These are phyloP conservation scores for Margaritispora aquatica DNA, from an alignment of 495 filamentous ascomycete genomes.

Conservation along the genomic window DNA sequence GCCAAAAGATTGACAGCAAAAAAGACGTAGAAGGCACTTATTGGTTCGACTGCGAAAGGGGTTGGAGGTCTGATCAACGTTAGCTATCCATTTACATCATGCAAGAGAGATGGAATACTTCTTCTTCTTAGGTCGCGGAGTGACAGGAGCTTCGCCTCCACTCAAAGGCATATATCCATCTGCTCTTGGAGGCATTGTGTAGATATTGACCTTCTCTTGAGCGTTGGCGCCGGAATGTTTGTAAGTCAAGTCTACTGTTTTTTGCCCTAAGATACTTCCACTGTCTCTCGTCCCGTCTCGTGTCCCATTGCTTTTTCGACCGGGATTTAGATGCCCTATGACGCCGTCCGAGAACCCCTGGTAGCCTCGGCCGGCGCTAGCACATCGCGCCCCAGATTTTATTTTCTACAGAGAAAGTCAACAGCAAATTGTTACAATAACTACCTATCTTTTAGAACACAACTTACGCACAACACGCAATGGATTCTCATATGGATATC, in stretches of 20 bases:
- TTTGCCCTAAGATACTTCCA: too few species aligned
- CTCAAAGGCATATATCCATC: slow-evolving; percentile 14
- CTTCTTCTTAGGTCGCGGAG: slow-evolving; percentile 16
- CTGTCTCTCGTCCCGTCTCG: not conserved
- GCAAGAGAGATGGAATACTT: not conserved
- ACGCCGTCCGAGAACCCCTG: slow-evolving; percentile 3
- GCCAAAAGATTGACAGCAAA: slow-evolving; percentile 65
- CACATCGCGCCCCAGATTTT: not conserved
- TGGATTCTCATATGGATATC: slow-evolving; percentile 13
- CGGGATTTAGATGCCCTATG: not conserved
- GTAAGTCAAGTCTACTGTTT: not conserved
- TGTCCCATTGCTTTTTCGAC: not conserved
- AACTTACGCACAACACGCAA: slow-evolving; percentile 6
- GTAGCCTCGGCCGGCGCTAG: not conserved
- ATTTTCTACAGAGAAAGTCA: slow-evolving; percentile 1
- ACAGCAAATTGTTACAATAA: too few species aligned
- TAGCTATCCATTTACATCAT: not conserved
- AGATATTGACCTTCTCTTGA: not conserved
- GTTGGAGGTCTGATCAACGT: slow-evolving; percentile 33
- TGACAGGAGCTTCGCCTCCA: not conserved
- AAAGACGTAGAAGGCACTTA: slow-evolving; percentile 72
- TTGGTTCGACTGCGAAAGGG: slow-evolving; percentile 61
- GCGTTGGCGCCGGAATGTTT: not conserved
- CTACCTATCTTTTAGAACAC: not conserved
- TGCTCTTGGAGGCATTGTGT: slow-evolving; percentile 29